A percentile compares a stretch with the other conserved stretches of the same genome.
phyloP scores from a whole-genome alignment of 805 yeast genomes.

The Nadsonia fulvescens region DNA sequence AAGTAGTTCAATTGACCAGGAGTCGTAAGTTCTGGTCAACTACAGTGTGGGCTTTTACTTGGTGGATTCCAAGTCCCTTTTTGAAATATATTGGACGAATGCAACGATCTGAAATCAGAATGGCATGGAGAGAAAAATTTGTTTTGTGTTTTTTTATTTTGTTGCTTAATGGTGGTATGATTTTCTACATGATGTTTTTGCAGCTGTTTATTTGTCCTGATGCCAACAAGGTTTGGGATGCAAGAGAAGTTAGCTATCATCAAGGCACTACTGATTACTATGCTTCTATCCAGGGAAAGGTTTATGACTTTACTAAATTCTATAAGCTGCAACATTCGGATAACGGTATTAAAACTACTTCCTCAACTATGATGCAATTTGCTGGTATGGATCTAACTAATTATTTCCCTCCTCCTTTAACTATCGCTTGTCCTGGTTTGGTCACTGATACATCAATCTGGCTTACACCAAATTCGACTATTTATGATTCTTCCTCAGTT shows the following conservation, averaged over 20 bases:
- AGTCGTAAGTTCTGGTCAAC: slow-evolving; percentile 21
- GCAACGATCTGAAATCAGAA: slow-evolving; percentile 23
- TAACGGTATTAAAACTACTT: slow-evolving; percentile 17
- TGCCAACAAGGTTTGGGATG: slow-evolving; percentile 24
- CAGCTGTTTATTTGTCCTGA: slow-evolving; percentile 24
- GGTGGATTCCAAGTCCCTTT: slow-evolving; percentile 24
- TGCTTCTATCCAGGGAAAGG: slow-evolving; percentile 23
- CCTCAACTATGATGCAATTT: slow-evolving; percentile 18
- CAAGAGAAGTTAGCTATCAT: slow-evolving; percentile 19
- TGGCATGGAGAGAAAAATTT: slow-evolving; percentile 26
- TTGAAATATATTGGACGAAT: slow-evolving; percentile 20
- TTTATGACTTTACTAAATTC: slow-evolving; percentile 24
- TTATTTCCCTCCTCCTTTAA: slow-evolving; percentile 24
- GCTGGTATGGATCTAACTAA: slow-evolving; percentile 23
- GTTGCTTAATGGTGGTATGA: slow-evolving; percentile 20
- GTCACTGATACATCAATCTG: slow-evolving; percentile 17
- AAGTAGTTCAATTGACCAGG: slow-evolving; percentile 16
- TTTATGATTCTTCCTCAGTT: slow-evolving; percentile 14
- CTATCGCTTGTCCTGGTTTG: slow-evolving; percentile 22
- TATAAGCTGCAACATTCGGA: slow-evolving; percentile 25
- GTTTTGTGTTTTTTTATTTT: slow-evolving; percentile 20
- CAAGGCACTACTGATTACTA: slow-evolving; percentile 21
- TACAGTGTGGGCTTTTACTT: slow-evolving; percentile 23
- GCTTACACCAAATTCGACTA: slow-evolving; percentile 17
- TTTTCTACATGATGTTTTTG: slow-evolving; percentile 25